A percentile compares a stretch with the other conserved stretches of the same genome.
phyloP scores from a whole-genome alignment of 345 rosid species.

The Excoecaria agallocha region DNA sequence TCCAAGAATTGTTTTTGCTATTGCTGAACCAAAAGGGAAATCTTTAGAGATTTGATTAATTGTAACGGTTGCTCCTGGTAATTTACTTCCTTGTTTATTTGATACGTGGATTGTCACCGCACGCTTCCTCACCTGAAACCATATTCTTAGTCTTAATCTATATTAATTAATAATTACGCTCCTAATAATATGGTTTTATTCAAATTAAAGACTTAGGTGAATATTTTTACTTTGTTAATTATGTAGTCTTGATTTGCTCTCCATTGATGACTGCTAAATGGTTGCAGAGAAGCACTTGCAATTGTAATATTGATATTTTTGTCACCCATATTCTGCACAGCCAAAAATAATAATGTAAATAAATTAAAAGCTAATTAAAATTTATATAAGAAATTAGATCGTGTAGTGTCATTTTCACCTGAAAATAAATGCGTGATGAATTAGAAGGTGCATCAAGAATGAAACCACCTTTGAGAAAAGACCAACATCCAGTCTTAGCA shows the following conservation, averaged over 20 bases:
- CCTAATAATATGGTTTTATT: background rate
- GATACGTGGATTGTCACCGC: conserved; percentile 66
- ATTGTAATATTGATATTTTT: conserved; percentile 35
- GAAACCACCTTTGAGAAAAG: conserved; percentile 94
- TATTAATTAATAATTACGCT: background rate
- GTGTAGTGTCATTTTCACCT: conserved; percentile 28
- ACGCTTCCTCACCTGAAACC: conserved; percentile 62
- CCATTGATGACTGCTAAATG: conserved; percentile 74
- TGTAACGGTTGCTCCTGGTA: conserved; percentile 51
- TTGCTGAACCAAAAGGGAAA: conserved; percentile 82
- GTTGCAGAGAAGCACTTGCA: conserved; percentile 59
- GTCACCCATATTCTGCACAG: conserved; percentile 40
- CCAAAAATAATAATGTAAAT: background rate
- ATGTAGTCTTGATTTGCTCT: conserved; percentile 52
- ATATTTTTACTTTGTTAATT: conserved; percentile 45
- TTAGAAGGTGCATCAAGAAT: conserved; percentile 49
- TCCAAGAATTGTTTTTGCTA: conserved; percentile 65
- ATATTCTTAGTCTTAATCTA: background rate
- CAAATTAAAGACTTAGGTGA: background rate
- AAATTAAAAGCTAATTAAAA: too few species aligned
- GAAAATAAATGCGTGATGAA: conserved; percentile 44
- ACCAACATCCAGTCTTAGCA: conserved; percentile 76
- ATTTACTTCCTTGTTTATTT: conserved; percentile 46
- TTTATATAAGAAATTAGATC: too few species aligned
- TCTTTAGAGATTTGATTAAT: conserved; percentile 64